Percentiles rank a stretch among this genome's conserved stretches.
Evolutionary conservation across 2,329 filamentous ascomycete genomes (phyloP).

Genomic region (Dactylonectria estremocensis): DNA sequence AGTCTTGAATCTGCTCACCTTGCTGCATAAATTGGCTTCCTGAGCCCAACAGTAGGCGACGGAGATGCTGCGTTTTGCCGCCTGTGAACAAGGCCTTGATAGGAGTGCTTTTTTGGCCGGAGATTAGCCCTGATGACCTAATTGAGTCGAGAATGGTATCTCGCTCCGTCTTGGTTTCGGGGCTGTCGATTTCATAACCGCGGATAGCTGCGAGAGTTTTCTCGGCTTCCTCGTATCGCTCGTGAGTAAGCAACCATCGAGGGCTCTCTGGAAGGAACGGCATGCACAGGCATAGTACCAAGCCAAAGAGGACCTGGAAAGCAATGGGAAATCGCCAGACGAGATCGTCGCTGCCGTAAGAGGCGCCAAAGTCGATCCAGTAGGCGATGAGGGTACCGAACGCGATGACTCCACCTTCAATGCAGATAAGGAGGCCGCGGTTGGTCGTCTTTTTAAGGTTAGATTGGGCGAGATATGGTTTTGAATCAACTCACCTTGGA

Average conservation of each 20-base stretch:
- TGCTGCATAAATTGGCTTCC: slow-evolving; percentile 76
- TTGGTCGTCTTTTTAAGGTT: slow-evolving; percentile 66
- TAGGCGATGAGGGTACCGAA: slow-evolving; percentile 60
- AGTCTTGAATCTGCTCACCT: background rate
- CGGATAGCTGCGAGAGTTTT: slow-evolving; percentile 49
- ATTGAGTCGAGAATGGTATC: slow-evolving; percentile 66
- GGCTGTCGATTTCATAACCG: slow-evolving; percentile 64
- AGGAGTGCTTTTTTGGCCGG: slow-evolving; percentile 61
- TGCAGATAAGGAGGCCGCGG: slow-evolving; percentile 68
- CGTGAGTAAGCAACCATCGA: slow-evolving; percentile 64
- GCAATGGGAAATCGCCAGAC: slow-evolving; percentile 71
- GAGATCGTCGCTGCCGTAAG: slow-evolving; percentile 61
- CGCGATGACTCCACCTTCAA: slow-evolving; percentile 60
- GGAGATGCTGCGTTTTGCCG: slow-evolving; percentile 77
- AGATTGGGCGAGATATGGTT: no score
- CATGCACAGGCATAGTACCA: slow-evolving; percentile 61
- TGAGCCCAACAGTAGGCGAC: slow-evolving; percentile 73
- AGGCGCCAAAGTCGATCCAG: slow-evolving; percentile 61
- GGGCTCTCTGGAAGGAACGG: slow-evolving; percentile 64
- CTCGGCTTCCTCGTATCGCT: slow-evolving; percentile 59
- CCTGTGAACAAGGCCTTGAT: slow-evolving; percentile 71
- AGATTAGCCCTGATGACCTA: slow-evolving; percentile 63
- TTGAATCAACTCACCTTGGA: no score
- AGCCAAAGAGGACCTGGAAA: slow-evolving; percentile 56
- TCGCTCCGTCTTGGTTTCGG: slow-evolving; percentile 71